Evolutionary conservation across 1,284 basidiomycete genomes (phyloP).

Genomic region (Ganoderma boninense): DNA sequence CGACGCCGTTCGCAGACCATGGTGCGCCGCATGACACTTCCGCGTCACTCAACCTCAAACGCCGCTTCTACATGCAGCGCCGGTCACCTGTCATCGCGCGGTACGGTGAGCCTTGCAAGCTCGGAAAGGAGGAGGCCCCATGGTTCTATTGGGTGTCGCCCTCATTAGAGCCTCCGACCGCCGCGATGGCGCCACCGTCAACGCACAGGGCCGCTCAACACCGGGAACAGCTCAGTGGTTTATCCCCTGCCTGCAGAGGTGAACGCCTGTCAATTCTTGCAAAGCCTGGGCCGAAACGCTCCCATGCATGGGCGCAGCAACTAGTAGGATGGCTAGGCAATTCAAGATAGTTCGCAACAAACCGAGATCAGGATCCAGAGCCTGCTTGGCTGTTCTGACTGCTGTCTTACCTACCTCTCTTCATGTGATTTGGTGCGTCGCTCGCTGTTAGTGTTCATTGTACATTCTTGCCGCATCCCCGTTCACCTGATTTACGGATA

Average conservation of each 20-base stretch:
- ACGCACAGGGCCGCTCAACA: not conserved
- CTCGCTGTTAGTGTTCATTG: not conserved
- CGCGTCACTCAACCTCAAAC: not conserved
- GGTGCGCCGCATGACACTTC: not conserved
- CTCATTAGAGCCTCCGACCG: not conserved
- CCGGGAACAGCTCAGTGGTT: not conserved
- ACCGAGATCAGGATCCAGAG: not conserved
- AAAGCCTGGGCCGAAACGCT: not conserved
- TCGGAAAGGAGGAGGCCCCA: not conserved
- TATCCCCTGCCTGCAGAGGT: not conserved
- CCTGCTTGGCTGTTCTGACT: not conserved
- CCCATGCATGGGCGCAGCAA: slow-evolving; percentile 1
- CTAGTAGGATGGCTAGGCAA: not conserved
- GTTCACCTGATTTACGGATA: not conserved
- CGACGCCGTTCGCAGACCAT: not conserved
- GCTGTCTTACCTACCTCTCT: not conserved
- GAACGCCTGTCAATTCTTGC: not conserved
- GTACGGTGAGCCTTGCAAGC: slow-evolving; percentile 7
- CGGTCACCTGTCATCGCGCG: not conserved
- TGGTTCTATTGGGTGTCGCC: slow-evolving; percentile 5
- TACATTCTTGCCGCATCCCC: not conserved
- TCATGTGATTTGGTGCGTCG: not conserved
- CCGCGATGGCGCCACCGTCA: not conserved
- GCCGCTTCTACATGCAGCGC: no score
- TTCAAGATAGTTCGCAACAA: not conserved